Base-by-base conservation (phyloP, 108 stramenopile genomes). In the Cylindrotheca fusiformis region DNA sequence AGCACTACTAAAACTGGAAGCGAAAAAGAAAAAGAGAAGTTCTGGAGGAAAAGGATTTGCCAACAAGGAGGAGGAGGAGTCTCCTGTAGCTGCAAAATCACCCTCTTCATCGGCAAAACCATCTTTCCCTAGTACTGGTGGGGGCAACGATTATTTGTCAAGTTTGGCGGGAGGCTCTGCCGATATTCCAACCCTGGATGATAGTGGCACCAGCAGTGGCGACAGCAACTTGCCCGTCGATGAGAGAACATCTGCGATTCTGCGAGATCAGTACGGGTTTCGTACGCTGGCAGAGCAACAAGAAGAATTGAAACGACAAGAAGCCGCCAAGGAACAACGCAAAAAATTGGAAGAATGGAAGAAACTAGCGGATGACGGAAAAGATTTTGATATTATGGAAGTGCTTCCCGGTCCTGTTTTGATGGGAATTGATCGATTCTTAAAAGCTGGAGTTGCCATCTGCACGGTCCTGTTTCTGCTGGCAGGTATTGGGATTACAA, bases 261-360 rank as follows among this genome's bases (percentile, higher is more conserved):
- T 91, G 26, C 74, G 84, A 49, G 73, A 88, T 52, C 75, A 88
- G 68, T 91, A 82, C 57, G 85, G 83, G 8, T 62, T 91, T 51
- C 72, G 72, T 55, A 79, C 86, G n/a, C 72, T 68, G 33, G 90
- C 85, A 66, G 85, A 91, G 55, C 84, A 91, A 60, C 80, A 82
- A 63, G 63, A 67, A 28, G 82, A 74, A 20, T 50, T 51, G 12
- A 48, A 54, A 52, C 55, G 51, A 25, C 25, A 60, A 25, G 55
- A 78, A 33, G 61, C 63, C 22, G 19, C 55, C 21, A 36, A 41
- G 20, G 76, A 76, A 20, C 68, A 79, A 55, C 84, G 82, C 32
- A 75, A 80, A 28, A 71, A 76, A 33, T 63, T 79, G 19, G 60
- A 71, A 24, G 67, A 81, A 46, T 80, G 75, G 81, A 79, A 83